A percentile compares a stretch with the other conserved stretches of the same genome.
phyloP scores from a whole-genome alignment of 345 rosid genomes.

The Eucalyptus globulus region DNA sequence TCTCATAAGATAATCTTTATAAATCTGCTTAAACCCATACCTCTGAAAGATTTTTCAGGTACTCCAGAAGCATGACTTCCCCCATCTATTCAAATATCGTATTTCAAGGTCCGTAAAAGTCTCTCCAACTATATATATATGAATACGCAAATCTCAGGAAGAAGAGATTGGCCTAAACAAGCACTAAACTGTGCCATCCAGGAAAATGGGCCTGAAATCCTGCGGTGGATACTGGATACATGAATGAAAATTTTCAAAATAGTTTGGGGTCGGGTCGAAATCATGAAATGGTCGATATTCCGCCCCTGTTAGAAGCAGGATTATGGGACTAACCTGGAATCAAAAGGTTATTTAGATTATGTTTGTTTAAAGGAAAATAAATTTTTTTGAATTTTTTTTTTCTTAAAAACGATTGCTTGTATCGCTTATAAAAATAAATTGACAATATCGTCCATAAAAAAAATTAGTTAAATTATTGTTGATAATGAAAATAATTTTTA shows the following conservation, averaged over 20 bases:
- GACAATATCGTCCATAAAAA: fast-evolving
- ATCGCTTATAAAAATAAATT: too few species aligned
- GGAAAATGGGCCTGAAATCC: neutral
- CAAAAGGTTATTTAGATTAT: neutral
- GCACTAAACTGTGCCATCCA: neutral
- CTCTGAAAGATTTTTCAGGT: neutral
- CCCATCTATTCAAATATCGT: neutral
- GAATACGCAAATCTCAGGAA: neutral
- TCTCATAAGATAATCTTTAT: neutral
- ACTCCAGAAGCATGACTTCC: neutral
- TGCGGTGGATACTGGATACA: neutral
- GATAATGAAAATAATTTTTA: too few species aligned
- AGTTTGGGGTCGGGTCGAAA: neutral
- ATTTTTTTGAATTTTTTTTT: too few species aligned
- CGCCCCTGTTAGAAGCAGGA: neutral
- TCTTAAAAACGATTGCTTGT: fast-evolving
- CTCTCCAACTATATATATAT: neutral
- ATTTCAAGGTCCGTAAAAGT: neutral
- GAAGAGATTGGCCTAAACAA: neutral
- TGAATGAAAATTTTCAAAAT: neutral
- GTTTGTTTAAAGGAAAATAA: too few species aligned
- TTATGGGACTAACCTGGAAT: neutral
- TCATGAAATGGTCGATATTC: neutral
- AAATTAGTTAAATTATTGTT: fast-evolving
- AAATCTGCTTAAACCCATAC: neutral